Conservation (phyloP, 2,329 filamentous ascomycete species). For the Ambrosiella xylebori region DNA sequence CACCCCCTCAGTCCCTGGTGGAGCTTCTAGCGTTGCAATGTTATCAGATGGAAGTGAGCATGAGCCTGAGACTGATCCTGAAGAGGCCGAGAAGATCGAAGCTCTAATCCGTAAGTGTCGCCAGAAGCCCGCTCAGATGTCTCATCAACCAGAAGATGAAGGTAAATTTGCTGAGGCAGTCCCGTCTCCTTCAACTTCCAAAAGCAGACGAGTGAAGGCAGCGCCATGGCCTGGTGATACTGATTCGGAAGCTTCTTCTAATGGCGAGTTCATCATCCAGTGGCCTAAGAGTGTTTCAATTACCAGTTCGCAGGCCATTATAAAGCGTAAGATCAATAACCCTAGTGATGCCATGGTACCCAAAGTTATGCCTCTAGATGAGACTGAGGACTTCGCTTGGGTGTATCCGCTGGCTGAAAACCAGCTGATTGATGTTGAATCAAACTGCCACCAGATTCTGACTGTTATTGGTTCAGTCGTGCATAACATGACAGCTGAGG, state of each 20-base stretch:
- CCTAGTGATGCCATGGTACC: not conserved
- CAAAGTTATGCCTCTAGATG: not conserved
- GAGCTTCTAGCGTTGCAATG: not conserved
- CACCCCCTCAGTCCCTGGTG: too few relatives aligned
- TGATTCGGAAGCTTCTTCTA: not conserved
- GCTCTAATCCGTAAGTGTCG: not conserved
- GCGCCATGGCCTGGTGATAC: not conserved
- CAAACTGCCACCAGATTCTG: not conserved
- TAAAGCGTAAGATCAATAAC: not conserved
- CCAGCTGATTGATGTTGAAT: not conserved
- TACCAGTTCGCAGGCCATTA: not conserved
- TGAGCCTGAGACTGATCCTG: not conserved
- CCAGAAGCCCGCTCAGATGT: not conserved
- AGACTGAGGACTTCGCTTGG: constrained; percentile 1
- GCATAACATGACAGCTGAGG: not conserved
- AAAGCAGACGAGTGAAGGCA: not conserved
- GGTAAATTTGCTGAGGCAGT: not conserved
- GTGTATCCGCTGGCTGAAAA: constrained; percentile 1
- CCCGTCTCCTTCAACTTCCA: not conserved
- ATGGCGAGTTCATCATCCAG: not conserved
- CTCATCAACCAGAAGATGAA: not conserved
- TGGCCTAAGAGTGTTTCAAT: not conserved
- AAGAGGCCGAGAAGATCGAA: not conserved
- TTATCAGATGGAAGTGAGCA: not conserved
- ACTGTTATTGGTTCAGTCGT: not conserved